A percentile compares a stretch with the other conserved stretches of the same genome.
phyloP scores from a whole-genome alignment of 2,329 filamentous ascomycete species.

The Ceratocystis lukuohia region DNA sequence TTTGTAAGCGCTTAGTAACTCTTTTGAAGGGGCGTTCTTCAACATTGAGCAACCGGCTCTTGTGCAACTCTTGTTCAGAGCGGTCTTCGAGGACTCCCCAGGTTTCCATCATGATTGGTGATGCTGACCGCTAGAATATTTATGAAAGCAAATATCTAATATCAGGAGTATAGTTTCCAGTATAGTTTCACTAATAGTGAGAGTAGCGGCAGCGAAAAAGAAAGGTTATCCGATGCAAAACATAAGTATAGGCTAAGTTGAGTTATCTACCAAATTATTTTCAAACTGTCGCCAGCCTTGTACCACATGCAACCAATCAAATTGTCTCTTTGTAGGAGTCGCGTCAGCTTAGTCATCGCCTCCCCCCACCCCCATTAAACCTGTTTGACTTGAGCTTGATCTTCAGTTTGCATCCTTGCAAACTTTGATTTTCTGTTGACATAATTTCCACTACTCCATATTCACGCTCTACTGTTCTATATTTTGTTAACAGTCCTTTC shows the following conservation, averaged over 20 bases:
- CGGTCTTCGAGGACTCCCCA: constrained; percentile 60
- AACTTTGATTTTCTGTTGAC: constrained; percentile 2
- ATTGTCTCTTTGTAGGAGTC: not conserved
- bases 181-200: too few relatives aligned
- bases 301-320: constrained; percentile 1
- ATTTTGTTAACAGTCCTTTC: not conserved
- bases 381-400: not conserved
- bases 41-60: constrained; percentile 70
- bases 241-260: not conserved
- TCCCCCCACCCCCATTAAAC: not conserved
- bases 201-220: not conserved
- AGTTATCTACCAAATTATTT: not conserved
- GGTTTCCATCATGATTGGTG: constrained; percentile 28
- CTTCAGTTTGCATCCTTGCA: not conserved
- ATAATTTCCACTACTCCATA: not conserved
- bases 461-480: not conserved
- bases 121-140: not conserved
- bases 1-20: constrained; percentile 61
- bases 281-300: not conserved
- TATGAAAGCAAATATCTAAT: not conserved
- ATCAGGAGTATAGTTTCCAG: too few relatives aligned
- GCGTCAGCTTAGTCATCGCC: not conserved
- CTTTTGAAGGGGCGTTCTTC: constrained; percentile 89
- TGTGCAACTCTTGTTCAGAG: constrained; percentile 76
- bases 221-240: not conserved